These are phyloP conservation scores for Globisporangium uncinulatum DNA, from an alignment of 352 stramenopile species.

Conservation along the genomic window DNA sequence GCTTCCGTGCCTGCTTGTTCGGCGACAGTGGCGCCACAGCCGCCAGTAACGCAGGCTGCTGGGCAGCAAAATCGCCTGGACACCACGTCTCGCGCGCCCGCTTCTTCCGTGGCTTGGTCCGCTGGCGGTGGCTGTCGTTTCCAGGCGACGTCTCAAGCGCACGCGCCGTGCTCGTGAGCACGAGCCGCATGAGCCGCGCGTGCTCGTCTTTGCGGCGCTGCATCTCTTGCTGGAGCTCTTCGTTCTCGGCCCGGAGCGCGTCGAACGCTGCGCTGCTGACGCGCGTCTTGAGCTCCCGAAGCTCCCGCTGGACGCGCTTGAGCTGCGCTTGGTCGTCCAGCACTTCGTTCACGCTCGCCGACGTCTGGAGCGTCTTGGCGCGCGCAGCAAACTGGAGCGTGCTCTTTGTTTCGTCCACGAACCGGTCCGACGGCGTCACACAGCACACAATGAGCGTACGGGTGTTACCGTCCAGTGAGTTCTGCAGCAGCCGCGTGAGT, in stretches of 20 bases:
- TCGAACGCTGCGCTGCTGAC: slow-evolving; percentile 45
- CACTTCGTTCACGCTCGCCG: slow-evolving; percentile 83
- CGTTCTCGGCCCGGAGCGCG: slow-evolving; percentile 68
- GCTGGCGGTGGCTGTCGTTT: slow-evolving; percentile 8
- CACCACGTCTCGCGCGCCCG: slow-evolving; percentile 66
- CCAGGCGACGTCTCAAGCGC: slow-evolving; percentile 15
- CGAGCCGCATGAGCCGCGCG: slow-evolving; percentile 44
- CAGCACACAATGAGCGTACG: slow-evolving; percentile 89
- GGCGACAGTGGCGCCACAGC: slow-evolving; percentile 14
- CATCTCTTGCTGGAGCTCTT: slow-evolving; percentile 49
- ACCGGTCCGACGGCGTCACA: slow-evolving; percentile 68
- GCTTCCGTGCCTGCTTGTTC: slow-evolving; percentile 27
- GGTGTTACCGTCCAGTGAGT: slow-evolving; percentile 88
- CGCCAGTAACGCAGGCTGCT: slow-evolving; percentile 6
- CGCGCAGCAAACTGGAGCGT: slow-evolving; percentile 92
- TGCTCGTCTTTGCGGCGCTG: slow-evolving; percentile 57
- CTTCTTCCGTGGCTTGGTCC: slow-evolving; percentile 29
- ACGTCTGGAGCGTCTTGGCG: slow-evolving; percentile 87
- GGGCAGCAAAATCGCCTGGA: slow-evolving; percentile 44
- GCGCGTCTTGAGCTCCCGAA: slow-evolving; percentile 62
- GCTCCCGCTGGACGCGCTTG: slow-evolving; percentile 60
- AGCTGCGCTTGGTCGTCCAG: slow-evolving; percentile 89
- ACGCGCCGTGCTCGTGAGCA: slow-evolving; percentile 39
- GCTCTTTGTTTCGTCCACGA: slow-evolving; percentile 79
- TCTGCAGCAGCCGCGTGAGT: slow-evolving; percentile 89